Base-by-base conservation (phyloP, 2,329 filamentous ascomycete species). In the Aureobasidium melanogenum region DNA sequence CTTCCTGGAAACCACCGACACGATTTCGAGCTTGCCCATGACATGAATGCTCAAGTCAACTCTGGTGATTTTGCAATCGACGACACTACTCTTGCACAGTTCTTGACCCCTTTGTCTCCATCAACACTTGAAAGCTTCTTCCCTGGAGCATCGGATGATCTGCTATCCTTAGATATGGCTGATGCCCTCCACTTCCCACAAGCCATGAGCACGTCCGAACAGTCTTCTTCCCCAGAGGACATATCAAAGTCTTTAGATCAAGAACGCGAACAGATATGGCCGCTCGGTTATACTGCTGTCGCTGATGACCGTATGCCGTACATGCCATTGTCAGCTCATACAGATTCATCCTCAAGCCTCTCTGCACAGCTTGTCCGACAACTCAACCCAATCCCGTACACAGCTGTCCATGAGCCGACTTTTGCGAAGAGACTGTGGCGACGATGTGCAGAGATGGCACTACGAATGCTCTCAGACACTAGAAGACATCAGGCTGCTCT, bases 391-490 rank as follows among this genome's bases (percentile, higher is more conserved):
- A 30, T 30, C 12, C 8, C 39, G 14, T 24, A 22, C 9, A 34
- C 39, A 1, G 15, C 54, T 7, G 8, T 46, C 4, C 54, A 30
- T 8, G 39, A 28, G 46, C 14, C 30, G 14, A 57, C 28, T 8
- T 57, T 57, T 46, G 34, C 39, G 5, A 56, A 57, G 41, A 46
- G 54, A 12, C 30, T 57, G 12, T 57, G 54, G 54, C 54, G 54
- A 46, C 39, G 54, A 24, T 57, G 54, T n/a, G 54, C 54, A 7
- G 54, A 57, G 9, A 34, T 38, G 54, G 30, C 54, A 14, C 14
- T 57, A 15, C 41, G 41, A 4, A 24, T 57, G 2, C 54, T 57
- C 1, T 4, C 54, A 19, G 54, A 57, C 17, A 57, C 54, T 10
- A 36, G 34, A 19, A 36, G 36, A 30, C 39, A 57, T 17, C 54